These are phyloP conservation scores for Populus pruinosa DNA, from an alignment of 345 rosid genomes.

Conservation along the genomic window DNA sequence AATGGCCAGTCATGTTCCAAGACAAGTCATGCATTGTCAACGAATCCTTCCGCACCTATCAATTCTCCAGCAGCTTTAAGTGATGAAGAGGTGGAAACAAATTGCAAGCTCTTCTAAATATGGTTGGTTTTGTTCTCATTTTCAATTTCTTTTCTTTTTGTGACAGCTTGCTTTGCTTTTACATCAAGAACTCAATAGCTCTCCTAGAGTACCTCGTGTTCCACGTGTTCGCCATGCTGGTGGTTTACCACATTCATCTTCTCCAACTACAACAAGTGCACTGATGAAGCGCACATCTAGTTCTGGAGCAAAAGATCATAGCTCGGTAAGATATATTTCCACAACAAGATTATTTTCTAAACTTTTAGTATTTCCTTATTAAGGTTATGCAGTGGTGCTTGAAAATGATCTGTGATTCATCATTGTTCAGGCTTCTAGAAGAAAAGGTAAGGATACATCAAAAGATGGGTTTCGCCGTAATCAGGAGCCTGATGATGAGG, in stretches of 20 bases:
- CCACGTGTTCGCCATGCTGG: slow-evolving; percentile 89
- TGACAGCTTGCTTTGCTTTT: slow-evolving; percentile 88
- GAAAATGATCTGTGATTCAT: not conserved
- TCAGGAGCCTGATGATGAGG: slow-evolving; percentile 58
- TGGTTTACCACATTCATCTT: slow-evolving; percentile 68
- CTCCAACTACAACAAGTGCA: slow-evolving; percentile 60
- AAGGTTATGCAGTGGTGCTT: slow-evolving; percentile 3
- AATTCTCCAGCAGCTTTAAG: slow-evolving; percentile 53
- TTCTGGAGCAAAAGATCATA: slow-evolving; percentile 70
- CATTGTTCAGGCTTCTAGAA: slow-evolving; percentile 53
- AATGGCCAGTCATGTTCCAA: slow-evolving; percentile 49
- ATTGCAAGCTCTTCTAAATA: slow-evolving; percentile 5
- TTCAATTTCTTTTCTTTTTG: not conserved
- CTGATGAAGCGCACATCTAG: slow-evolving; percentile 67
- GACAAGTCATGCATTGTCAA: slow-evolving; percentile 42
- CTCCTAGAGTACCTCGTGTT: slow-evolving; percentile 97
- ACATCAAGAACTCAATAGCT: slow-evolving; percentile 98
- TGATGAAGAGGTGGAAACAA: slow-evolving; percentile 80
- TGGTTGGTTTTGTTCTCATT: not conserved
- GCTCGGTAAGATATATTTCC: slow-evolving; percentile 44
- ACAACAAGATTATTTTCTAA: not conserved
- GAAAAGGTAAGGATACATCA: slow-evolving; percentile 68
- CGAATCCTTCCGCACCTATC: slow-evolving; percentile 44
- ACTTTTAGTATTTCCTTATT: not conserved
- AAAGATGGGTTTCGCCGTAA: slow-evolving; percentile 45